Percentiles rank a stretch among this genome's conserved stretches.
Evolutionary conservation across 2,329 filamentous ascomycete species (phyloP).

Genomic region (Achaetomium macrosporum): DNA sequence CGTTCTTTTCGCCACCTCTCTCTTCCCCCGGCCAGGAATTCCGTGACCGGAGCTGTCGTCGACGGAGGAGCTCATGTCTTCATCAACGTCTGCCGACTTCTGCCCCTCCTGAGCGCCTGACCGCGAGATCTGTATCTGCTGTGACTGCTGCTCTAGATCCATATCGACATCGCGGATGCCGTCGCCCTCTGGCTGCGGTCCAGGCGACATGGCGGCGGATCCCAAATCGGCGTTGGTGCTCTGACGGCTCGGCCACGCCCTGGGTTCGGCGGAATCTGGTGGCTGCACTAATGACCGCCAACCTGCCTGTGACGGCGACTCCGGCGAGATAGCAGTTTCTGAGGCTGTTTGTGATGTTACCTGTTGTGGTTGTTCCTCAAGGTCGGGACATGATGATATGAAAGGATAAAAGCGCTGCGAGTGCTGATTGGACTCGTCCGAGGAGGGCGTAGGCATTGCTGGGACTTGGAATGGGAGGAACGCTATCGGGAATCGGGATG

Average conservation of each 20-base stretch:
- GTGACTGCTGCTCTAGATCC: conserved; percentile 15
- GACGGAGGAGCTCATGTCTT: conserved; percentile 14
- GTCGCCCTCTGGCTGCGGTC: conserved; percentile 29
- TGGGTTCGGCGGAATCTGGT: conserved; percentile 11
- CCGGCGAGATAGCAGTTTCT: conserved; percentile 23
- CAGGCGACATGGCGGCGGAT: conserved; percentile 41
- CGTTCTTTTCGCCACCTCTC: background rate
- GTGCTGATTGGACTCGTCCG: conserved; percentile 35
- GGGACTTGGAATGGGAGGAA: background rate
- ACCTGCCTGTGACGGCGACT: conserved; percentile 19
- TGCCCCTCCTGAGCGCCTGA: conserved; percentile 22
- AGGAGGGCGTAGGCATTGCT: conserved; percentile 42
- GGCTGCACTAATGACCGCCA: conserved; percentile 22
- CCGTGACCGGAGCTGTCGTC: conserved; percentile 3
- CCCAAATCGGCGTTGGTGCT: conserved; percentile 27
- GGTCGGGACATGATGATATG: conserved; percentile 25
- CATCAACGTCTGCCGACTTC: conserved; percentile 27
- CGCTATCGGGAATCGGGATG: background rate
- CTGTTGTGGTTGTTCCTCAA: conserved; percentile 13
- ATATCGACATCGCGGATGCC: conserved; percentile 11
- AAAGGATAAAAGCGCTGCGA: conserved; percentile 31
- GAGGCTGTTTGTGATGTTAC: conserved; percentile 21
- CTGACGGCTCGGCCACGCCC: background rate
- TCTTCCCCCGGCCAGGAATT: background rate
- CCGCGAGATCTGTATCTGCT: conserved; percentile 14